These are phyloP conservation scores for Ophiostoma montium DNA, from an alignment of 2,329 filamentous ascomycete genomes.

Conservation along the genomic window DNA sequence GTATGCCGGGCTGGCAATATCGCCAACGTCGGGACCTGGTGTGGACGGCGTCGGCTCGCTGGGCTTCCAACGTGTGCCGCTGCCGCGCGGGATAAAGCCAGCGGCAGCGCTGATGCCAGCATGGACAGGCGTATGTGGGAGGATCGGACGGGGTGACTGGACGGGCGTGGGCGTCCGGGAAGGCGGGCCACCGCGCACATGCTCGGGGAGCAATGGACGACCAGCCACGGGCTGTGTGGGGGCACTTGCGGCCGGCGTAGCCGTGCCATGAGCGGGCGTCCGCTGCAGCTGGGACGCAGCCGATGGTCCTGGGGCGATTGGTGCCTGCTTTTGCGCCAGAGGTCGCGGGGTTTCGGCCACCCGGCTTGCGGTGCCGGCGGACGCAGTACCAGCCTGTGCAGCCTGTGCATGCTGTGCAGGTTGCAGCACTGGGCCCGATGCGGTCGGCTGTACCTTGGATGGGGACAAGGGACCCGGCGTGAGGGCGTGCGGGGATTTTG, in stretches of 20 bases:
- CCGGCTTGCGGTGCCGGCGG: neutral
- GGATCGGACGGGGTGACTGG: constrained; percentile 6
- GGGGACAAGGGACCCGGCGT: neutral
- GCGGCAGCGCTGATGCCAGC: neutral
- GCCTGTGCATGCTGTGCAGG: neutral
- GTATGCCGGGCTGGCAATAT: constrained; percentile 36
- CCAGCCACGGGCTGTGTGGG: neutral
- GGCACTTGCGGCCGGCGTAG: neutral
- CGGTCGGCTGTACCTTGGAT: neutral
- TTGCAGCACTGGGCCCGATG: neutral
- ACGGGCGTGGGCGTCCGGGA: constrained; percentile 9
- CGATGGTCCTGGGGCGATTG: neutral
- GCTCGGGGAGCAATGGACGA: constrained; percentile 6
- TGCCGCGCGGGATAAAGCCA: constrained; percentile 15
- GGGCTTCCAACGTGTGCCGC: constrained; percentile 45
- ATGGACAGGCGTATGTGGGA: constrained; percentile 9
- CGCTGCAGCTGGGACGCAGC: neutral
- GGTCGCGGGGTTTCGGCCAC: constrained; percentile 2
- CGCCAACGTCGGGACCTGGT: constrained; percentile 27
- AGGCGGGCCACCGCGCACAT: constrained; percentile 2
- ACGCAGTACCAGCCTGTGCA: neutral
- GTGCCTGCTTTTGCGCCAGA: constrained; percentile 2
- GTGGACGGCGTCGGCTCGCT: constrained; percentile 42
- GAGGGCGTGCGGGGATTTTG: neutral
- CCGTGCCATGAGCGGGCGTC: neutral